Percentiles rank a stretch among this genome's conserved stretches.
Evolutionary conservation across 257 asterid species (phyloP).

Genomic region (Catharanthus roseus): DNA sequence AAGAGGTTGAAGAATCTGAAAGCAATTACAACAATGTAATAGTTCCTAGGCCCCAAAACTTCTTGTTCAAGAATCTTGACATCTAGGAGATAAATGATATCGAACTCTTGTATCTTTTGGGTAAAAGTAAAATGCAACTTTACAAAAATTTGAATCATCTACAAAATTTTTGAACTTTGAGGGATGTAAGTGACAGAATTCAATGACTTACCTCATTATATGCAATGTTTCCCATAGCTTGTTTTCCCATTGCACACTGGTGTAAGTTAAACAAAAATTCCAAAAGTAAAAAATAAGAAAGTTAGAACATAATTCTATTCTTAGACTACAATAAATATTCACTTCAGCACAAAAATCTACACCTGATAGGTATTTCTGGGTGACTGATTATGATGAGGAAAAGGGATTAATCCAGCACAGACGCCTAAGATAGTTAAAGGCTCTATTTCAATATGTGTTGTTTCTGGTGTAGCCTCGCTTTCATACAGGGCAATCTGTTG

Average conservation of each 20-base stretch:
- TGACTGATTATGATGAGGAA: constrained; percentile 99
- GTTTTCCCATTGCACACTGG: constrained; percentile 99
- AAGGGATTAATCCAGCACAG: constrained; percentile 92
- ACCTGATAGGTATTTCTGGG: constrained; percentile 99
- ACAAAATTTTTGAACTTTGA: no score
- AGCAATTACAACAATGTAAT: background rate
- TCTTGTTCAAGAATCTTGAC: background rate
- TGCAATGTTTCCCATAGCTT: constrained; percentile 99
- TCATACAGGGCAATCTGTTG: constrained; percentile 84
- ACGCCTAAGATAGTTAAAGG: constrained; percentile 93
- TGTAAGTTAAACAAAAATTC: constrained; percentile 16
- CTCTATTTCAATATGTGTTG: constrained; percentile 95
- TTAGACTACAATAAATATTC: background rate
- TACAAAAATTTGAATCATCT: background rate
- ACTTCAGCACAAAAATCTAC: constrained; percentile 3
- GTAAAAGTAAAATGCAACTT: background rate
- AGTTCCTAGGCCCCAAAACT: background rate
- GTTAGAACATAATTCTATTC: background rate
- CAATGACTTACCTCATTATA: constrained; percentile 66
- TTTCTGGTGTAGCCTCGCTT: constrained; percentile 62
- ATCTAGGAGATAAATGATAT: background rate
- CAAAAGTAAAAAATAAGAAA: background rate
- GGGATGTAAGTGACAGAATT: no score
- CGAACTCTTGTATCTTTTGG: background rate
- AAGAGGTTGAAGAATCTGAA: no score